Conservation (phyloP, 176 grass and related monocot species). For the Avena eriantha region DNA sequence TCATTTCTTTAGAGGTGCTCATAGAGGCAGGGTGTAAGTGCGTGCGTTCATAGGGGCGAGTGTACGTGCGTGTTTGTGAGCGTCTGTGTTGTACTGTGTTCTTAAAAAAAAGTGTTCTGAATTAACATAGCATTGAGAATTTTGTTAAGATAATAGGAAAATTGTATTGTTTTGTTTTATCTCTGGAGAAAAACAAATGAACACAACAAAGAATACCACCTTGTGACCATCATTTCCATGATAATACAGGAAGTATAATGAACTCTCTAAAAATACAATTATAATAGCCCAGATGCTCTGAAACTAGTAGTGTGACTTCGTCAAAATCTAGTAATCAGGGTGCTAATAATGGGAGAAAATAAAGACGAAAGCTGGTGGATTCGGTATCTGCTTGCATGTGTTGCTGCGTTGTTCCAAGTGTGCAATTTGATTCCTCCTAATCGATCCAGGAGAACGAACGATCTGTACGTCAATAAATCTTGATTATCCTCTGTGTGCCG, state of each 20-base stretch:
- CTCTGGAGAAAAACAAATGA: neutral
- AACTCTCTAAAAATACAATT: neutral
- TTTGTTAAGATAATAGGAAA: neutral
- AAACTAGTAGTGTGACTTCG: neutral
- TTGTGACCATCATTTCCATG: constrained; percentile 1
- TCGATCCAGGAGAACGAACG: constrained; percentile 35
- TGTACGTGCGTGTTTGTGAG: no score
- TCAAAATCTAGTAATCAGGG: neutral
- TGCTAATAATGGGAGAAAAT: constrained; percentile 36
- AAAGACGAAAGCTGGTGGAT: constrained; percentile 45
- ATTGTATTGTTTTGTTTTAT: no score
- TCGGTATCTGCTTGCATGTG: constrained; percentile 47
- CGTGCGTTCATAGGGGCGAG: no score
- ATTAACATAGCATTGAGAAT: neutral
- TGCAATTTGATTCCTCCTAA: constrained; percentile 34
- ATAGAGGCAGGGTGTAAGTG: no score
- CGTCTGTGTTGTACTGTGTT: no score
- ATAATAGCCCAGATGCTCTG: constrained; percentile 11
- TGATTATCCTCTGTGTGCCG: neutral
- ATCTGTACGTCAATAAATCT: neutral
- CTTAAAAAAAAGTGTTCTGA: no score
- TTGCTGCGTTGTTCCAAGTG: constrained; percentile 30
- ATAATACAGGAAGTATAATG: neutral
- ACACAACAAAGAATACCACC: neutral
- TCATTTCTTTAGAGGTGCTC: no score